Evolutionary conservation across 257 asterid species (phyloP), one percentile per base, ranked within the genome.

Genomic region (Leptodermis oblonga): DNA sequence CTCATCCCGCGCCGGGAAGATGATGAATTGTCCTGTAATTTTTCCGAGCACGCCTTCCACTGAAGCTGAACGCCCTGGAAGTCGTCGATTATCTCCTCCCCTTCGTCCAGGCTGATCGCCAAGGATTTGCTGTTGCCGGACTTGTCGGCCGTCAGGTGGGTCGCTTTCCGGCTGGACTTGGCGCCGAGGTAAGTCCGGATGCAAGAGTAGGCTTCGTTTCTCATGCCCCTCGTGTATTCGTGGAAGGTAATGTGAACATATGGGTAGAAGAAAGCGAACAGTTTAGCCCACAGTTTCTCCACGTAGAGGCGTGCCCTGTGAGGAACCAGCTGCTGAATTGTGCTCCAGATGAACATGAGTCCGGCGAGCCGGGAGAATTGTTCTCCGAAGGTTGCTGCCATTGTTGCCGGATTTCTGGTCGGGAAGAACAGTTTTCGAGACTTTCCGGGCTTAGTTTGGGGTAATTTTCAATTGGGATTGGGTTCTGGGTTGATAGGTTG

Each of bases 81-180:
- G 10, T 52, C 54, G 45, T 79, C 77, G 18, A 67, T 20, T 13
- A 64, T 67, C 39, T 43, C 77, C 49, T 73, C 78, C 46, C 68
- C 63, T 9, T 73, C 74, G 34, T 23, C 81, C 75, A 77, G 61
- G 71, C 71, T 67, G 60, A 77, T 67, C 20, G 67, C 63, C 43
- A 72, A 65, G 14, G 74, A 56, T 4, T 72, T 52, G 28, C 62
- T 48, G 31, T 68, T 72, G 7, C 37, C 53, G 1, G 53, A 26
- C 33, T 60, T 60, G 13, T 74, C 43, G 11, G 70, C 82, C 23
- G 75, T 73, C 31, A 78, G 70, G 14, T 46, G 11, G n/a, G 41
- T 77, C 4, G 82, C 78, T 33, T 55, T 60, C 7, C 41, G 37
- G 60, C 71, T 60, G 33, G 82, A 77, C 46, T 77, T 73, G 1